Evolutionary conservation across 75 land plant species (phyloP).

Genomic region (Sequoiadendron giganteum): DNA sequence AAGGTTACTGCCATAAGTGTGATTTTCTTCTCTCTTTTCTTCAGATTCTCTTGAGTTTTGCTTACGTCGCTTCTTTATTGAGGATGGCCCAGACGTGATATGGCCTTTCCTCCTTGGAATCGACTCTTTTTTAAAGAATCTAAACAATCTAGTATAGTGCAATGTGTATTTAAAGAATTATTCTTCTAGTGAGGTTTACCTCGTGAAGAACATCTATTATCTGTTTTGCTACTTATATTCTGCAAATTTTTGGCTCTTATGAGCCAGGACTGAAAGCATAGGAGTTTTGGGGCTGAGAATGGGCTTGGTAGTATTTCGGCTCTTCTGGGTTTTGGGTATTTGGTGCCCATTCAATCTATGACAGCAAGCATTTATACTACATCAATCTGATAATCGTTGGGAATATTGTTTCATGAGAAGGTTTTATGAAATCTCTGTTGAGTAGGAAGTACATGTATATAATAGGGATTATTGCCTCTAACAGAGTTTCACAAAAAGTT

Average conservation of each 20-base stretch:
- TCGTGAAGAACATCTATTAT: neutral
- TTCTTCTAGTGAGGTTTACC: neutral
- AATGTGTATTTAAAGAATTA: neutral
- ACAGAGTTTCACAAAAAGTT: neutral
- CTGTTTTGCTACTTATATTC: neutral
- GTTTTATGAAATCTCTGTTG: neutral
- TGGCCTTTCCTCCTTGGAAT: constrained; percentile 8
- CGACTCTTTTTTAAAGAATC: neutral
- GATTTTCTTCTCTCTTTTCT: too few relatives aligned
- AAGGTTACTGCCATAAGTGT: neutral
- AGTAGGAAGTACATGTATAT: too few relatives aligned
- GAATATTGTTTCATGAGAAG: neutral
- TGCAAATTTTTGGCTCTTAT: neutral
- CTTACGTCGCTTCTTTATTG: neutral
- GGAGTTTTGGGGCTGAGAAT: neutral
- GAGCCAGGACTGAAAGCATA: neutral
- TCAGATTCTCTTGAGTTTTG: neutral
- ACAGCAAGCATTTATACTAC: neutral
- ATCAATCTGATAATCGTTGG: neutral
- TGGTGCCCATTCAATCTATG: neutral
- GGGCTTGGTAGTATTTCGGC: neutral
- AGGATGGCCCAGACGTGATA: constrained; percentile 7
- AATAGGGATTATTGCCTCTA: neutral
- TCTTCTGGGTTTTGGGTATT: neutral
- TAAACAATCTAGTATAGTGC: neutral